Evolutionary conservation across 148 eudicot species (phyloP).

Genomic region (Oxyria digyna): DNA sequence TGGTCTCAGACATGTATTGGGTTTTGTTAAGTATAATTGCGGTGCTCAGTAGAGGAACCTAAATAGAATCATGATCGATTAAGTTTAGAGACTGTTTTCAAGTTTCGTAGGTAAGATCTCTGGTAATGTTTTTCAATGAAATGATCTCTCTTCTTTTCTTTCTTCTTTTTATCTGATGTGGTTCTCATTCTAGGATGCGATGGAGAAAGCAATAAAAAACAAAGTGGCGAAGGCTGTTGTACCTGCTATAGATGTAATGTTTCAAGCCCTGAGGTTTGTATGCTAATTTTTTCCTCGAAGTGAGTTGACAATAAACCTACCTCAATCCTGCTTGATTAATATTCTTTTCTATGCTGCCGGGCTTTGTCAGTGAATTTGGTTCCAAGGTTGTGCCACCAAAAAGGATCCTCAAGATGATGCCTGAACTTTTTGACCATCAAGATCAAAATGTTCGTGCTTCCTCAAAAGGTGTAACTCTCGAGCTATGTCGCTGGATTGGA

Average conservation of each 20-base stretch:
- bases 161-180: neutral
- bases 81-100: neutral
- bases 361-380: slow-evolving; percentile 76
- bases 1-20: neutral
- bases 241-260: slow-evolving; percentile 99
- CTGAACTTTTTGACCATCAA: slow-evolving; percentile 99
- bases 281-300: neutral
- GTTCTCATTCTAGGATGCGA: slow-evolving; percentile 55
- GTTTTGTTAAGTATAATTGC: neutral
- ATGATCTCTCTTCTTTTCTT: neutral
- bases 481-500: slow-evolving; percentile 99
- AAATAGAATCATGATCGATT: neutral
- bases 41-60: neutral
- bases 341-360: neutral
- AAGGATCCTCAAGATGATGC: slow-evolving; percentile 97
- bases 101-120: neutral
- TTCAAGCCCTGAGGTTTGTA: slow-evolving; percentile 87
- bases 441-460: slow-evolving; percentile 99
- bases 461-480: slow-evolving; percentile 94
- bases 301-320: neutral
- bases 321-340: neutral
- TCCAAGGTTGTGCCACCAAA: slow-evolving; percentile 90
- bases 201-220: slow-evolving; percentile 95
- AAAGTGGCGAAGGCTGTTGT: slow-evolving; percentile 99
- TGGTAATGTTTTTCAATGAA: neutral